phyloP scores from a whole-genome alignment of 345 rosid genomes.

The Heritiera fomes region DNA sequence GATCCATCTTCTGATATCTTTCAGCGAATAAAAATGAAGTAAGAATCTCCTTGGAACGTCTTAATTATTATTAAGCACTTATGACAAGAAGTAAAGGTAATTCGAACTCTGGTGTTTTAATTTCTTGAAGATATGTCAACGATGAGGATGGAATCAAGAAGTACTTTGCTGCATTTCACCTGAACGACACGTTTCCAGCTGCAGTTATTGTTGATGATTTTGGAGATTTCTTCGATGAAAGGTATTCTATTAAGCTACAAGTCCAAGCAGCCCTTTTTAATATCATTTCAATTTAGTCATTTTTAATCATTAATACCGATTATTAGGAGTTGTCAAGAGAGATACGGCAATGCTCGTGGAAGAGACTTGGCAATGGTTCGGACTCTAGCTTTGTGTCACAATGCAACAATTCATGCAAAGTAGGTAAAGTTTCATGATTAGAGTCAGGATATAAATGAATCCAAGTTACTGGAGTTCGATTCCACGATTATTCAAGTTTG shows the following conservation, averaged over 20 bases:
- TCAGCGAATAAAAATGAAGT: slow-evolving; percentile 77
- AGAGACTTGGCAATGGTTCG: slow-evolving; percentile 62
- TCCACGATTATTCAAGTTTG: too few relatives aligned
- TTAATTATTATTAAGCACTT: not conserved
- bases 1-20: slow-evolving; percentile 60
- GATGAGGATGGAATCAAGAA: slow-evolving; percentile 74
- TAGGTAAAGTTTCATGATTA: slow-evolving; percentile 30
- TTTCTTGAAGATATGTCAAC: slow-evolving; percentile 61
- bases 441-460: too few relatives aligned
- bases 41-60: slow-evolving; percentile 25
- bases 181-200: slow-evolving; percentile 48
- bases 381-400: slow-evolving; percentile 69
- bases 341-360: slow-evolving; percentile 60
- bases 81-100: not conserved
- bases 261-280: not conserved
- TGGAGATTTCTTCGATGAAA: slow-evolving; percentile 63
- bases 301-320: not conserved
- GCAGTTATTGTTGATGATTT: slow-evolving; percentile 78
- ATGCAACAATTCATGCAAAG: slow-evolving; percentile 66
- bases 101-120: not conserved
- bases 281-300: not conserved
- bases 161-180: slow-evolving; percentile 89
- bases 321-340: slow-evolving; percentile 57
- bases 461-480: too few relatives aligned
- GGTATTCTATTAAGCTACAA: slow-evolving; percentile 32